Conservation (phyloP, 192 early-diverging fungal genomes). For the Jimgerdemannia flammicorona region DNA sequence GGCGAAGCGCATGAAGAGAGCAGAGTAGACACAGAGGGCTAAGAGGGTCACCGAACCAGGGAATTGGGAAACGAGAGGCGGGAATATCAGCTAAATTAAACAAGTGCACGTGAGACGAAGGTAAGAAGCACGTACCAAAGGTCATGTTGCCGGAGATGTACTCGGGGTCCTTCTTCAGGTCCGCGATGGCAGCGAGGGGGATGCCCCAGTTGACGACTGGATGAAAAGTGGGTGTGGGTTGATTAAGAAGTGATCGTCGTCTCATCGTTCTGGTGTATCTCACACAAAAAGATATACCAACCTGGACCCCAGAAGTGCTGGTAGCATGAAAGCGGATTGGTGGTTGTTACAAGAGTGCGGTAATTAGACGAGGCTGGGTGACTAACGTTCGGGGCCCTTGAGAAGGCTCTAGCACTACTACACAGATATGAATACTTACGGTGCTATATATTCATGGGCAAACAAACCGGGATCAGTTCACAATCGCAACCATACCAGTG, state of each 20-base stretch:
- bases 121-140: slow-evolving; percentile 33
- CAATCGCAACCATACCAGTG: background rate
- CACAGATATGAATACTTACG: slow-evolving; percentile 29
- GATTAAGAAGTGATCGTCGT: no score
- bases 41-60: background rate
- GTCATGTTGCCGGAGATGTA: slow-evolving; percentile 97
- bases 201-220: slow-evolving; percentile 88
- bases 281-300: slow-evolving; percentile 12
- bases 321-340: slow-evolving; percentile 2
- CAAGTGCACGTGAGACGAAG: background rate
- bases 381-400: background rate
- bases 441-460: slow-evolving; percentile 35
- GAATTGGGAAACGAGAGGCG: no score
- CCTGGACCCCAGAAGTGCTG: slow-evolving; percentile 59
- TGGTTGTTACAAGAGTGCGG: background rate
- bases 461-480: slow-evolving; percentile 31
- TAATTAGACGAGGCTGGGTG: background rate
- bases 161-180: slow-evolving; percentile 86
- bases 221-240: background rate
- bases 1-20: slow-evolving; percentile 94
- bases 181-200: slow-evolving; percentile 92
- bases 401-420: background rate
- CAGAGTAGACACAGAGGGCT: slow-evolving; percentile 85
- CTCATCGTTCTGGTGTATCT: no score
- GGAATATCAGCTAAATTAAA: background rate